These are phyloP conservation scores for Singerocomus inundabilis DNA, from an alignment of 1,284 basidiomycete species.

Conservation along the genomic window DNA sequence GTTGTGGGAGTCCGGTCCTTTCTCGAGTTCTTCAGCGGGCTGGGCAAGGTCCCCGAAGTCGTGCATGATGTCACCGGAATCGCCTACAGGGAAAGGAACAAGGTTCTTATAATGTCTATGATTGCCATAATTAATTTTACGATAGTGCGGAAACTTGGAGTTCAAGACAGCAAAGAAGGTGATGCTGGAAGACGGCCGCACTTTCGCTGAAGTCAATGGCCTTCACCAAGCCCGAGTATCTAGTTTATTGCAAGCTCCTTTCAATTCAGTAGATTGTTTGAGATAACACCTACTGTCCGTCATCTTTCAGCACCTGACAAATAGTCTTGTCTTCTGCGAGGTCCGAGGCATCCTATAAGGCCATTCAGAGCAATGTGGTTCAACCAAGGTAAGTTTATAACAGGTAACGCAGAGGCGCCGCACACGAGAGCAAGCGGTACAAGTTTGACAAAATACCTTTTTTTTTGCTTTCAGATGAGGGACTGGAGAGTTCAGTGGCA, in stretches of 20 bases:
- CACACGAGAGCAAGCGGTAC: constrained; percentile 14
- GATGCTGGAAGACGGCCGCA: constrained; percentile 38
- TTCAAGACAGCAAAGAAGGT: constrained; percentile 57
- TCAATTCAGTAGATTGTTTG: not conserved
- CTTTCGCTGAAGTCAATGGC: constrained; percentile 46
- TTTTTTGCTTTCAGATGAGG: not conserved
- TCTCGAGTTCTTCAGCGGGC: constrained; percentile 26
- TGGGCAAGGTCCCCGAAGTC: constrained; percentile 22
- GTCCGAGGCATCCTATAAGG: constrained; percentile 8
- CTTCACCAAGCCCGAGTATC: constrained; percentile 43
- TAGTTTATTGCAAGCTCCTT: constrained; percentile 14
- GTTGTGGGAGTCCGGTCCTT: constrained; percentile 34
- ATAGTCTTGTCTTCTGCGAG: constrained; percentile 35
- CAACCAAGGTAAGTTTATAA: constrained; percentile 25
- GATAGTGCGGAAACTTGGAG: constrained; percentile 38
- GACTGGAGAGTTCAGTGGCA: not conserved
- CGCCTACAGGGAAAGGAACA: not conserved
- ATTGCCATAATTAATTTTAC: constrained; percentile 12
- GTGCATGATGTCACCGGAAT: not conserved
- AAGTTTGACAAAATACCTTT: constrained; percentile 20
- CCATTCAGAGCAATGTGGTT: constrained; percentile 18
- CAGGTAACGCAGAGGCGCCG: constrained; percentile 19
- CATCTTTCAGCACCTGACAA: constrained; percentile 41
- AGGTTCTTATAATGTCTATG: not conserved
- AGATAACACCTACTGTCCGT: constrained; percentile 31